Evolutionary conservation across 805 yeast genomes (phyloP).

Genomic region (Teunomyces cretensis): DNA sequence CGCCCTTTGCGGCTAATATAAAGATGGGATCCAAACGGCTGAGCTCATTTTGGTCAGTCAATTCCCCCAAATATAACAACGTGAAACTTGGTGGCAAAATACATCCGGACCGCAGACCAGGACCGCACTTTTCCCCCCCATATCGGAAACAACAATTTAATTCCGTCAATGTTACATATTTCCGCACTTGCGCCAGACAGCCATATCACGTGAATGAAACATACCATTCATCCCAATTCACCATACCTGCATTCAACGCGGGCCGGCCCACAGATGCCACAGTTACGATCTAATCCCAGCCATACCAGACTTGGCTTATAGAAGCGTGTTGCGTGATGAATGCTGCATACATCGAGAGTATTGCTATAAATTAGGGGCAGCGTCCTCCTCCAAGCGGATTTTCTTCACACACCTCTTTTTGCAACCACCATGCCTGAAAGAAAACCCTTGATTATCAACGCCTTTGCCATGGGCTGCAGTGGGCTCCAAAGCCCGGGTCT

Average conservation of each 20-base stretch:
- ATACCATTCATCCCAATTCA: no score
- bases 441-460: constrained; percentile 33
- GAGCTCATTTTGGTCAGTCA: no score
- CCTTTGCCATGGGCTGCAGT: constrained; percentile 36
- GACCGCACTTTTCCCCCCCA: no score
- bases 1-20: no score
- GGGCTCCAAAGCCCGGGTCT: constrained; percentile 22
- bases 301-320: neutral
- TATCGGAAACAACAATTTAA: no score
- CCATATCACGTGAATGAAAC: no score
- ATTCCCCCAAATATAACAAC: no score
- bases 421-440: constrained; percentile 4
- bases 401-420: neutral
- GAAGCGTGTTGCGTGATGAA: neutral
- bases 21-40: no score
- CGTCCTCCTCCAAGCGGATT: neutral
- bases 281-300: neutral
- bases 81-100: no score
- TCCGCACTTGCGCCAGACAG: no score
- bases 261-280: neutral
- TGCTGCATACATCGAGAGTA: neutral
- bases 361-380: neutral
- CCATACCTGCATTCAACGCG: neutral
- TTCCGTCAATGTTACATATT: no score
- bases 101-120: no score